A percentile compares a stretch with the other conserved stretches of the same genome.
Conservation (phyloP, 192 early-diverging fungal species). For the Phycomyces blakesleeanus region DNA sequence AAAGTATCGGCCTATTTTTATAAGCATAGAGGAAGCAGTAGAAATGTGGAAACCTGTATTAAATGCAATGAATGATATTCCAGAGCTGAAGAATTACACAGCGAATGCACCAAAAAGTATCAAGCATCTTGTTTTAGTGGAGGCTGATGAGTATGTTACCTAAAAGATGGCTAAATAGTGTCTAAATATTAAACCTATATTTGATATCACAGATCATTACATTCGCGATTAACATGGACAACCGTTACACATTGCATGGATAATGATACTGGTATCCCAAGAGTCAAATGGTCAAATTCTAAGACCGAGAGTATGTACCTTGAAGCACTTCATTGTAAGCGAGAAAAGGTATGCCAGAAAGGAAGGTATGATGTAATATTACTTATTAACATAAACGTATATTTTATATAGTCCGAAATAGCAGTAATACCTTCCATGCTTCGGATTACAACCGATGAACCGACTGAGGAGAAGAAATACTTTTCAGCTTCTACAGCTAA, state of each 20-base stretch:
- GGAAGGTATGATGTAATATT: too few species aligned
- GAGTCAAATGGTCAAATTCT: conserved; percentile 6
- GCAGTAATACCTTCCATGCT: too few species aligned
- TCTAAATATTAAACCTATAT: too few species aligned
- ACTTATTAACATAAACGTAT: too few species aligned
- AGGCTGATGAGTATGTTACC: conserved; percentile 1
- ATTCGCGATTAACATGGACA: not conserved
- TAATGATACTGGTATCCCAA: conserved; percentile 9
- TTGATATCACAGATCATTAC: not conserved
- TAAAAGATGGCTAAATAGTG: too few species aligned
- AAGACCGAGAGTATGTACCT: not conserved
- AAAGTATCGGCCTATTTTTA: not conserved
- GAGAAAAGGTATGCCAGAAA: not conserved
- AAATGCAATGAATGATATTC: not conserved
- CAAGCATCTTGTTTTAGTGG: not conserved
- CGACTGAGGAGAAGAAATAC: too few species aligned
- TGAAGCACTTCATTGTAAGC: not conserved
- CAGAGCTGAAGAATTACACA: not conserved
- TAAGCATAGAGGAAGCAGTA: not conserved
- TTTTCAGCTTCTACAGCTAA: too few species aligned
- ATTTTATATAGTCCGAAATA: too few species aligned
- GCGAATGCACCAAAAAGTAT: conserved; percentile 2
- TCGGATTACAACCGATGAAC: too few species aligned
- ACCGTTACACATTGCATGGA: not conserved
- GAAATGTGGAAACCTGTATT: not conserved